Conservation (phyloP, 2,329 filamentous ascomycete species). For the Akanthomyces dipterigenus region DNA sequence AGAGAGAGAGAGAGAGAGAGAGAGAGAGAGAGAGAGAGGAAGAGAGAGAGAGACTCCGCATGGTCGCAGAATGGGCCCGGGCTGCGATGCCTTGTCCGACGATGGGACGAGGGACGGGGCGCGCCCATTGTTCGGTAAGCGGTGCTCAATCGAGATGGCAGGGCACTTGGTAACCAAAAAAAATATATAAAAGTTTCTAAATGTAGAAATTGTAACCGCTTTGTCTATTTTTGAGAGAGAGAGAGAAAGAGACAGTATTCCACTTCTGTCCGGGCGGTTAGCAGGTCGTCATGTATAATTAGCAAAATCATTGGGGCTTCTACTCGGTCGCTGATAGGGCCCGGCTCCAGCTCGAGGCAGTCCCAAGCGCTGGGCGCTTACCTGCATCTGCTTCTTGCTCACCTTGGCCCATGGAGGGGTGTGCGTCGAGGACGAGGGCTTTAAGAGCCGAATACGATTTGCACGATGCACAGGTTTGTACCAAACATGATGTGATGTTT, state of each 20-base stretch:
- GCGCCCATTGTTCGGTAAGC: neutral
- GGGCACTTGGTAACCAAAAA: neutral
- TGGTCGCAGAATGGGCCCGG: slow-evolving; percentile 6
- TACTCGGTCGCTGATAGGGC: neutral
- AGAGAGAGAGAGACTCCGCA: neutral
- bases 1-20: neutral
- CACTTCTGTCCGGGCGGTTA: neutral
- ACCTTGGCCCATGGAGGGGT: too few species aligned
- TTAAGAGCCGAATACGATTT: too few species aligned
- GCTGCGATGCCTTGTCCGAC: neutral
- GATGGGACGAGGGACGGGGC: neutral
- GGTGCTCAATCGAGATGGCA: neutral
- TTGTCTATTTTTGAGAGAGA: neutral
- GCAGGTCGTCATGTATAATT: too few species aligned
- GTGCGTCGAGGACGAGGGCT: too few species aligned
- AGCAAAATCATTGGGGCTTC: too few species aligned
- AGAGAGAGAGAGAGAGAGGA: too few species aligned
- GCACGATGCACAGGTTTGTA: too few species aligned
- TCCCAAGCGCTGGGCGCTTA: neutral
- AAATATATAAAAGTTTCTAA: neutral
- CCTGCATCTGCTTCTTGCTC: neutral
- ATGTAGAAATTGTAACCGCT: neutral
- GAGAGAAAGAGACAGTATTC: too few species aligned
- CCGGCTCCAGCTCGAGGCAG: neutral
- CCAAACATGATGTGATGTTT: too few species aligned